phyloP scores from a whole-genome alignment of 2,329 filamentous ascomycete genomes.

The Stachybotrys elegans region DNA sequence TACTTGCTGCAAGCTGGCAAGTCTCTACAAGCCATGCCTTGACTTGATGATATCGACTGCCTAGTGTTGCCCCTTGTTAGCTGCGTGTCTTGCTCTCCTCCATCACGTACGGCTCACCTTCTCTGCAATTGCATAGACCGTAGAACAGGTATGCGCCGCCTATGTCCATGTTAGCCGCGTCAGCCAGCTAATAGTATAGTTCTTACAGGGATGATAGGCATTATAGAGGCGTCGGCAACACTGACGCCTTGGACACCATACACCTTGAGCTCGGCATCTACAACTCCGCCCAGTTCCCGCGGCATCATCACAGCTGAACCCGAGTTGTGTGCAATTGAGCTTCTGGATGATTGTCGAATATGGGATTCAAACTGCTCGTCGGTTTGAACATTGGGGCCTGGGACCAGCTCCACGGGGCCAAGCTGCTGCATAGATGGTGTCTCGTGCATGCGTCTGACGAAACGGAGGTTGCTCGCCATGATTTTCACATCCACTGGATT shows the following conservation, averaged over 20 bases:
- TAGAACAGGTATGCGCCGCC: slow-evolving; percentile 10
- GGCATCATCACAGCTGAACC: slow-evolving; percentile 1
- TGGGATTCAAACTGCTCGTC: slow-evolving; percentile 38
- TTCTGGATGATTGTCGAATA: slow-evolving; percentile 26
- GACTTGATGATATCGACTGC: slow-evolving; percentile 13
- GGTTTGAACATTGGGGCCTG: slow-evolving; percentile 27
- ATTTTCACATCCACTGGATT: slow-evolving; percentile 39
- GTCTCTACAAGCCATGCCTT: slow-evolving; percentile 5
- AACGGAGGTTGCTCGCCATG: slow-evolving; percentile 38
- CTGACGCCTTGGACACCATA: slow-evolving; percentile 6
- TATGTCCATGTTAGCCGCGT: neutral
- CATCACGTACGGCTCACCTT: slow-evolving; percentile 6
- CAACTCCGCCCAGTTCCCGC: neutral
- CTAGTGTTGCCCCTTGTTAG: slow-evolving; percentile 1
- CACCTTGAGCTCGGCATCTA: neutral
- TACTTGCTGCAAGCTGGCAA: no score
- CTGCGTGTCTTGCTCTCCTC: neutral
- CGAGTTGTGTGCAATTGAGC: slow-evolving; percentile 10
- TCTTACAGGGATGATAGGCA: slow-evolving; percentile 11
- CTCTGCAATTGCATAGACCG: slow-evolving; percentile 12
- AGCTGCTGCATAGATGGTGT: slow-evolving; percentile 8
- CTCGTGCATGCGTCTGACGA: slow-evolving; percentile 29
- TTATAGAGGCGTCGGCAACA: slow-evolving; percentile 13
- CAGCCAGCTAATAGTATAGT: neutral
- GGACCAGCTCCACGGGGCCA: slow-evolving; percentile 30